Evolutionary conservation across 305 asterid species (phyloP).

Genomic region (Fraxinus xanthoxyloides): DNA sequence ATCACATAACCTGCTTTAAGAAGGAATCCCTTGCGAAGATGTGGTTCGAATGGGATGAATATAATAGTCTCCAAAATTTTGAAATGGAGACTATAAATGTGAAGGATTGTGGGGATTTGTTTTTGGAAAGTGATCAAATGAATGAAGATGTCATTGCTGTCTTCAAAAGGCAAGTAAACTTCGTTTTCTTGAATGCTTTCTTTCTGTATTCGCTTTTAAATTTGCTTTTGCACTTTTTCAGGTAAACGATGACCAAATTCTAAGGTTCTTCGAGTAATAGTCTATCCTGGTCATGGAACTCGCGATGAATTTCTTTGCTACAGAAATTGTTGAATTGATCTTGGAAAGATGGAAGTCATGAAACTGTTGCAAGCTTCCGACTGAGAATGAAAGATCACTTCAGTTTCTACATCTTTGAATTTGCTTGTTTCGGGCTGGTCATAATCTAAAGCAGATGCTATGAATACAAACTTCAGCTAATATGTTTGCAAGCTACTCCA

Average conservation of each 20-base stretch:
- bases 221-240: slow-evolving; percentile 11
- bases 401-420: not conserved
- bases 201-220: not conserved
- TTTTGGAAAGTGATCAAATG: slow-evolving; percentile 61
- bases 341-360: not conserved
- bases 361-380: not conserved
- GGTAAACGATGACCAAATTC: slow-evolving; percentile 26
- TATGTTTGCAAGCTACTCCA: not conserved
- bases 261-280: not conserved
- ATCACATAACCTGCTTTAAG: slow-evolving; percentile 77
- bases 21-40: slow-evolving; percentile 91
- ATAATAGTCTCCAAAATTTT: slow-evolving; percentile 47
- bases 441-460: not conserved
- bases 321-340: not conserved
- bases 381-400: not conserved
- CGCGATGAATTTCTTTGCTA: not conserved
- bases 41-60: slow-evolving; percentile 98
- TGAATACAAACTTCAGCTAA: too few species aligned
- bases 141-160: slow-evolving; percentile 62
- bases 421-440: not conserved
- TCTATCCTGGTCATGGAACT: not conserved
- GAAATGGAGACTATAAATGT: slow-evolving; percentile 68
- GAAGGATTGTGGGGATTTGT: slow-evolving; percentile 52
- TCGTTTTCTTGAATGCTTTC: not conserved
- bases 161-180: slow-evolving; percentile 47